Conservation (phyloP, 306 rosid species). For the Vachellia pachyceras region DNA sequence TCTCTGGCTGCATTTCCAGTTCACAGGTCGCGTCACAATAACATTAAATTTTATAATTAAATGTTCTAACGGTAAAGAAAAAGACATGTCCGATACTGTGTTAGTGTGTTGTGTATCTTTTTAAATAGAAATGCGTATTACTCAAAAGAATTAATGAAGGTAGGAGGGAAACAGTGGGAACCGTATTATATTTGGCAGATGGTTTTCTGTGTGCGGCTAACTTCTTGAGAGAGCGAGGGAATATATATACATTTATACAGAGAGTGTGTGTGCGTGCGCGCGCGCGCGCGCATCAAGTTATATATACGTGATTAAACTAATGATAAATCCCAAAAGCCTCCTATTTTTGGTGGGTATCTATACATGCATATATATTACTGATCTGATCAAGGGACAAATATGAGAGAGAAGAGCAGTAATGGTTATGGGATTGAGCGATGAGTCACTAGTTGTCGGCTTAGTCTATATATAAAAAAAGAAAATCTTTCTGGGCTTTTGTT, state of each 20-base stretch:
- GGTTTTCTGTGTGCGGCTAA: conserved; percentile 35
- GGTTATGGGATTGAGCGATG: background rate
- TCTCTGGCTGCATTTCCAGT: too few species aligned
- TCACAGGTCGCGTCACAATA: too few species aligned
- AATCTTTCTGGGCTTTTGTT: conserved; percentile 33
- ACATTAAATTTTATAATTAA: background rate
- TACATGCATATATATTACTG: too few species aligned
- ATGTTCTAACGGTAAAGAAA: background rate
- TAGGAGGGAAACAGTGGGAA: background rate
- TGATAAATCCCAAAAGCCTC: background rate
- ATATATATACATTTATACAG: background rate
- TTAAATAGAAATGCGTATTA: background rate
- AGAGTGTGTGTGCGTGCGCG: too few species aligned
- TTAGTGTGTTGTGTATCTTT: background rate
- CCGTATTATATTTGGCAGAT: background rate
- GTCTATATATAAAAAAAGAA: background rate
- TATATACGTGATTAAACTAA: background rate
- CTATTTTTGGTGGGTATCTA: background rate
- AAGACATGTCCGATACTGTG: background rate
- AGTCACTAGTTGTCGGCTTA: conserved; percentile 34
- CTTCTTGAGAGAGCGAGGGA: background rate
- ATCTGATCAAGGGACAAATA: too few species aligned
- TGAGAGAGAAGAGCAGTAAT: background rate
- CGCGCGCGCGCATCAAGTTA: background rate
- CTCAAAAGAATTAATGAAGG: background rate